Conservation (phyloP, 2,329 filamentous ascomycete genomes). For the Fusarium napiforme region DNA sequence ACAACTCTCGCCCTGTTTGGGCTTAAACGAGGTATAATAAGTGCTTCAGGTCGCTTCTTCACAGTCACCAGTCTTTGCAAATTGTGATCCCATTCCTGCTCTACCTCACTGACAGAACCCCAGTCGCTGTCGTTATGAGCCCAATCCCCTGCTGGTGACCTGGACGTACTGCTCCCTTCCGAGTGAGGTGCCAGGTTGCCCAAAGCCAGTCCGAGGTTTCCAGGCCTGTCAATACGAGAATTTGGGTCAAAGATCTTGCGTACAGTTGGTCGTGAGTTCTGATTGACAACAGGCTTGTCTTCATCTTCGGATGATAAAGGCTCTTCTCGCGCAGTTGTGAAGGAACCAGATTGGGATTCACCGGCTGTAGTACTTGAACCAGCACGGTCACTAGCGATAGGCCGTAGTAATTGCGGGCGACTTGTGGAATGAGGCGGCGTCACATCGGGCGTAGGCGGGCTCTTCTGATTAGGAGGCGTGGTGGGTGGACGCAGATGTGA, state of each 20-base stretch:
- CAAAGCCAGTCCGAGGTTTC: constrained; percentile 56
- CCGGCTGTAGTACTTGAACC: constrained; percentile 65
- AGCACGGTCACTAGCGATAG: constrained; percentile 59
- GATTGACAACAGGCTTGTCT: constrained; percentile 55
- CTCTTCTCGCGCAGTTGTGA: constrained; percentile 76
- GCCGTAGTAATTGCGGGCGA: constrained; percentile 59
- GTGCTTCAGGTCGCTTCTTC: constrained; percentile 56
- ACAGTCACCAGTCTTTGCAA: constrained; percentile 65
- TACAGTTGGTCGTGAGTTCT: constrained; percentile 58
- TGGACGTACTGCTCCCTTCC: constrained; percentile 55
- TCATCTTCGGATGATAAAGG: constrained; percentile 71
- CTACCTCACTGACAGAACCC: constrained; percentile 59
- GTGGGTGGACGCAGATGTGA: constrained; percentile 56
- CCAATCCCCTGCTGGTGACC: constrained; percentile 59
- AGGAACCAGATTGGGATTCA: constrained; percentile 75
- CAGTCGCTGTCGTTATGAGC: constrained; percentile 68
- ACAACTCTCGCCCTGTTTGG: constrained; percentile 53
- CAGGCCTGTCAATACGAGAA: constrained; percentile 41
- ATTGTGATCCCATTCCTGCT: constrained; percentile 66
- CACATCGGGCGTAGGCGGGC: constrained; percentile 79
- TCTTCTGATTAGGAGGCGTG: constrained; percentile 73
- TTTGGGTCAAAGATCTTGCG: constrained; percentile 50
- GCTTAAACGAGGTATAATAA: constrained; percentile 40
- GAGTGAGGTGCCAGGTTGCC: constrained; percentile 54
- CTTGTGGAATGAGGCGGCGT: constrained; percentile 71